Percentiles rank a stretch among this genome's conserved stretches.
phyloP scores from a whole-genome alignment of 768 basidiomycete species.

The Cystofilobasidium ferigula region DNA sequence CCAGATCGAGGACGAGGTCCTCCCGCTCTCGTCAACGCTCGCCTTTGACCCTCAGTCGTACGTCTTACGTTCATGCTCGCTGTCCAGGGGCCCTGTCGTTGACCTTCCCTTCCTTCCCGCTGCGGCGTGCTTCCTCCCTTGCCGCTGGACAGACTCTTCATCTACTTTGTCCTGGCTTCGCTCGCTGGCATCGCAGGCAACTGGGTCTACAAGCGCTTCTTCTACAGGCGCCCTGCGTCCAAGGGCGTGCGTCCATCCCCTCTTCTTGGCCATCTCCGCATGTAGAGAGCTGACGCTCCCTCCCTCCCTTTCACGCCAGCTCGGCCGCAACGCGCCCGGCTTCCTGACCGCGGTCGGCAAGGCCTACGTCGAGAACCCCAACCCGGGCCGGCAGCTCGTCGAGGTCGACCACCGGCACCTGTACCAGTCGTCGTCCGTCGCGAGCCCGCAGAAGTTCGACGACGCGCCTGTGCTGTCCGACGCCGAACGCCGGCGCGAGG shows the following conservation, averaged over 20 bases:
- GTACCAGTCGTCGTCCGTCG: conserved; percentile 10
- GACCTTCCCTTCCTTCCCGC: neutral
- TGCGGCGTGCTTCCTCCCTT: neutral
- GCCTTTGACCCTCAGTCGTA: conserved; percentile 17
- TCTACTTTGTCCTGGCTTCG: conserved; percentile 3
- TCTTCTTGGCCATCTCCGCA: no score
- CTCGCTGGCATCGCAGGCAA: conserved; percentile 6
- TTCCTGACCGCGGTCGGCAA: neutral
- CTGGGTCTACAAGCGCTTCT: conserved; percentile 20
- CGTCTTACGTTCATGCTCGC: neutral
- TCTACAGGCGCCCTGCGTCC: neutral
- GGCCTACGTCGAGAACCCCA: conserved; percentile 26
- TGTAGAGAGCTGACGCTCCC: no score
- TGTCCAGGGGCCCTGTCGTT: no score
- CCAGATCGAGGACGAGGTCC: conserved; percentile 10
- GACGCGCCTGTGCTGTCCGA: conserved; percentile 4
- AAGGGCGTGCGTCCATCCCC: neutral
- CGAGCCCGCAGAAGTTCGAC: neutral
- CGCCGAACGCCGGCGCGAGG: conserved; percentile 5
- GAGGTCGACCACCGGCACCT: conserved; percentile 26
- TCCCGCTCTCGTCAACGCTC: neutral
- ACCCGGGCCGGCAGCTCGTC: conserved; percentile 25
- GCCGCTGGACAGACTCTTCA: conserved; percentile 10
- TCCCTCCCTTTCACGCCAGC: neutral
- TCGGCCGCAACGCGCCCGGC: neutral